Percentiles rank a stretch among this genome's conserved stretches.
Conservation (phyloP, 2,329 filamentous ascomycete species). For the Fusarium sp. region DNA sequence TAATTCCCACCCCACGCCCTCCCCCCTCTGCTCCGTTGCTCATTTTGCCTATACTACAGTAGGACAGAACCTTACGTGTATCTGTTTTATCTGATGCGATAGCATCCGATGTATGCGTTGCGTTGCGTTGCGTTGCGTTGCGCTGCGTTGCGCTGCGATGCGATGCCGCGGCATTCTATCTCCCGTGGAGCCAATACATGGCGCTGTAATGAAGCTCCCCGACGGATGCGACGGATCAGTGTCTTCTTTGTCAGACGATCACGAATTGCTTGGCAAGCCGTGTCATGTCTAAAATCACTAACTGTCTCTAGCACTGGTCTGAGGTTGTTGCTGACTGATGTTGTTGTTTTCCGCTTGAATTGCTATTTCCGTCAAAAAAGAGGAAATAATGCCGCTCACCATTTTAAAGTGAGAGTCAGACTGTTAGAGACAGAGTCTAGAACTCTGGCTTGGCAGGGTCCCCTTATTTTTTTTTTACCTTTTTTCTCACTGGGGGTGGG, state of each 20-base stretch:
- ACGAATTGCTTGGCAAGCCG: slow-evolving; percentile 11
- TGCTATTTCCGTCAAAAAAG: slow-evolving; percentile 1
- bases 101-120: not conserved
- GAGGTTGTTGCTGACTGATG: slow-evolving; percentile 17
- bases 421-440: slow-evolving; percentile 22
- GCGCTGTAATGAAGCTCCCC: slow-evolving; percentile 1
- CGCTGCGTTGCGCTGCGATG: not conserved
- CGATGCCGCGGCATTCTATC: slow-evolving; percentile 23
- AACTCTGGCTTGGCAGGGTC: slow-evolving; percentile 29
- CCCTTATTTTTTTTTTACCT: slow-evolving; percentile 1
- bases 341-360: not conserved
- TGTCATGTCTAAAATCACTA: slow-evolving; percentile 1
- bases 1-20: not conserved
- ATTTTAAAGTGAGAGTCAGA: not conserved
- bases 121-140: not conserved
- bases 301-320: slow-evolving; percentile 1
- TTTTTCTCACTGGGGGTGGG: slow-evolving; percentile 13
- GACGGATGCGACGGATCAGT: slow-evolving; percentile 24
- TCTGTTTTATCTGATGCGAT: not conserved
- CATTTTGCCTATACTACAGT: not conserved
- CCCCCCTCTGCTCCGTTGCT: not conserved
- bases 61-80: not conserved
- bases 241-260: slow-evolving; percentile 29
- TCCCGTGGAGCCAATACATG: slow-evolving; percentile 2
- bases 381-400: slow-evolving; percentile 6